Percentiles rank a stretch among this genome's conserved stretches.
phyloP scores from a whole-genome alignment of 108 stramenopile species.

The Stephanodiscus minutulus region DNA sequence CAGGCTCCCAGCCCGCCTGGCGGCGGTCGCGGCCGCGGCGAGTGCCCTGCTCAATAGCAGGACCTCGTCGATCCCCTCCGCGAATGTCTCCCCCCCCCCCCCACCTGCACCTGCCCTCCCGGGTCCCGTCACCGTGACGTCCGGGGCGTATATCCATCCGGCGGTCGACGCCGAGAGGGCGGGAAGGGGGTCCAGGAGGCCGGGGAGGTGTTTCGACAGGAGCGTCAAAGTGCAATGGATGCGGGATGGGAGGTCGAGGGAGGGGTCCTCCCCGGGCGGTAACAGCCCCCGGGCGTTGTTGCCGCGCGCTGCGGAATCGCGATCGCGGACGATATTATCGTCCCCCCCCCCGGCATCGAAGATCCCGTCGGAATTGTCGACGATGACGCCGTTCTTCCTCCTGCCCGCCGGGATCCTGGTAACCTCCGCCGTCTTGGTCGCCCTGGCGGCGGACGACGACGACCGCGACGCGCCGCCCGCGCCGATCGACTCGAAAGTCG shows the following conservation, averaged over 20 bases:
- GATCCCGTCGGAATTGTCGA: neutral
- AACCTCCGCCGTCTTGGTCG: neutral
- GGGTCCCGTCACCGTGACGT: slow-evolving; percentile 38
- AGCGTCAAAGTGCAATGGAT: slow-evolving; percentile 36
- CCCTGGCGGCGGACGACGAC: neutral
- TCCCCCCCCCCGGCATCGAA: neutral
- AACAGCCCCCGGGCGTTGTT: slow-evolving; percentile 14
- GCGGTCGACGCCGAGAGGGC: slow-evolving; percentile 2
- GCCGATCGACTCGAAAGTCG: too few species aligned
- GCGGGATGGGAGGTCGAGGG: slow-evolving; percentile 19
- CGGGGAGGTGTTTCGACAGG: slow-evolving; percentile 33
- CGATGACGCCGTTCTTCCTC: neutral
- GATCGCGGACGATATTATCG: too few species aligned
- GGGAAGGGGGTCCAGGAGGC: slow-evolving; percentile 24
- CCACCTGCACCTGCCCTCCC: too few species aligned
- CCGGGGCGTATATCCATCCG: slow-evolving; percentile 29
- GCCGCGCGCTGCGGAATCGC: too few species aligned
- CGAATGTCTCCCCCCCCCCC: slow-evolving; percentile 32
- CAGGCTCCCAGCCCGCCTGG: slow-evolving; percentile 35
- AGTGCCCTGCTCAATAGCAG: slow-evolving; percentile 35
- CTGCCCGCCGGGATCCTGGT: neutral
- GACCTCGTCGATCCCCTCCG: slow-evolving; percentile 44
- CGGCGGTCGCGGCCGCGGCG: slow-evolving; percentile 26
- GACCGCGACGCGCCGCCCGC: neutral
- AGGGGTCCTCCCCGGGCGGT: slow-evolving; percentile 9